Evolutionary conservation across 2,329 filamentous ascomycete species (phyloP).

Genomic region (Phialocephala sp.): DNA sequence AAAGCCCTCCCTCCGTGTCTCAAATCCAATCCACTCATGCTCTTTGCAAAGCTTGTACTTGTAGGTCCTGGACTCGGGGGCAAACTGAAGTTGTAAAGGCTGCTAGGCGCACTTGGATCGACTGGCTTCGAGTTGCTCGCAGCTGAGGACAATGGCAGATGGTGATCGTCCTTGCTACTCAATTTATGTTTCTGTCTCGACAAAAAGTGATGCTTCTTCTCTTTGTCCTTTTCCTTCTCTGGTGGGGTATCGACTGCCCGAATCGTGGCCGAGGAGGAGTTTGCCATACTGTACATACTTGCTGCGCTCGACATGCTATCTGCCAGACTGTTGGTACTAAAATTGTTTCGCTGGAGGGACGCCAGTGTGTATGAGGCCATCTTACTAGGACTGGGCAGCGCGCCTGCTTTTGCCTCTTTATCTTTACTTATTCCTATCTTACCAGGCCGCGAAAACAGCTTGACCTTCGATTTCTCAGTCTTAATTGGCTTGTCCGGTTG

Average conservation of each 20-base stretch:
- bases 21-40: conserved; percentile 79
- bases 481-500: conserved; percentile 63
- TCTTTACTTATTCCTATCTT: conserved; percentile 73
- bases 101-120: conserved; percentile 76
- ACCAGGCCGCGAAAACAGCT: conserved; percentile 79
- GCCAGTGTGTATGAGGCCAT: conserved; percentile 66
- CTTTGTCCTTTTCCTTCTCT: conserved; percentile 60
- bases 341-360: conserved; percentile 68
- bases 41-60: conserved; percentile 75
- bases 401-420: conserved; percentile 67
- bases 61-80: conserved; percentile 73
- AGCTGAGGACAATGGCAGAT: conserved; percentile 75
- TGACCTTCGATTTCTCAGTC: conserved; percentile 78
- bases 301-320: conserved; percentile 60
- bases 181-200: conserved; percentile 81
- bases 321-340: conserved; percentile 72
- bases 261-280: conserved; percentile 78
- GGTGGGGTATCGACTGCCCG: conserved; percentile 61
- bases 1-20: conserved; percentile 77
- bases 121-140: conserved; percentile 78
- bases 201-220: conserved; percentile 80
- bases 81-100: conserved; percentile 78
- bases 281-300: conserved; percentile 75
- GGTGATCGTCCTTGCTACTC: conserved; percentile 73
- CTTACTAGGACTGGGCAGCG: conserved; percentile 75